These are phyloP conservation scores for Seminavis robusta DNA, from an alignment of 108 stramenopile genomes.

Conservation along the genomic window DNA sequence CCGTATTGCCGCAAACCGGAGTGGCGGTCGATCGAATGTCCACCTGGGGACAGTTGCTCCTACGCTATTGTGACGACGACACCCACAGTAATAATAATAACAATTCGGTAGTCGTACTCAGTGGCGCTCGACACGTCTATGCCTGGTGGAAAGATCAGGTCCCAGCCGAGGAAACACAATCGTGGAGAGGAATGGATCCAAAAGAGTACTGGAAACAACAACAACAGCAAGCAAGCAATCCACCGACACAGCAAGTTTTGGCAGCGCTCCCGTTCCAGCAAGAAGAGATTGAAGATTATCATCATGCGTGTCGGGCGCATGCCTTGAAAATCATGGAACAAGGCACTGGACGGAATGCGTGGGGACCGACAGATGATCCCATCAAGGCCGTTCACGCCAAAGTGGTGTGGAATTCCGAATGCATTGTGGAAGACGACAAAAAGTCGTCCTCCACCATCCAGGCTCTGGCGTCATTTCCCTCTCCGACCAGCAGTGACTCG, in stretches of 20 bases:
- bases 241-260: too few relatives aligned
- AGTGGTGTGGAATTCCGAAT: conserved; percentile 66
- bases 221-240: not conserved
- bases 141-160: conserved; percentile 41
- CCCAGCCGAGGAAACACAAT: not conserved
- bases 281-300: conserved; percentile 26
- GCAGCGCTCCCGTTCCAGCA: too few relatives aligned
- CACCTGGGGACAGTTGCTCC: conserved; percentile 36
- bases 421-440: too few relatives aligned
- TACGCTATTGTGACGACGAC: conserved; percentile 32
- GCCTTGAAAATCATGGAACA: conserved; percentile 32
- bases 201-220: not conserved
- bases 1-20: too few relatives aligned
- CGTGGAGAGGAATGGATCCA: conserved; percentile 6
- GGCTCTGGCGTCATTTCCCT: too few relatives aligned
- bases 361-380: conserved; percentile 75
- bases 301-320: conserved; percentile 23
- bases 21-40: conserved; percentile 21
- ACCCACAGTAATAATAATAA: too few relatives aligned
- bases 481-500: too few relatives aligned
- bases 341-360: conserved; percentile 40
- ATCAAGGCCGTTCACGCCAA: conserved; percentile 49
- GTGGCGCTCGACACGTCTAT: conserved; percentile 49
- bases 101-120: conserved; percentile 31
- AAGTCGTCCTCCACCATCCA: too few relatives aligned